Evolutionary conservation across 225 moss, liverwort and hornwort species (phyloP), one percentile per base, ranked within the genome.

Genomic region (Antitrichia curtipendula): DNA sequence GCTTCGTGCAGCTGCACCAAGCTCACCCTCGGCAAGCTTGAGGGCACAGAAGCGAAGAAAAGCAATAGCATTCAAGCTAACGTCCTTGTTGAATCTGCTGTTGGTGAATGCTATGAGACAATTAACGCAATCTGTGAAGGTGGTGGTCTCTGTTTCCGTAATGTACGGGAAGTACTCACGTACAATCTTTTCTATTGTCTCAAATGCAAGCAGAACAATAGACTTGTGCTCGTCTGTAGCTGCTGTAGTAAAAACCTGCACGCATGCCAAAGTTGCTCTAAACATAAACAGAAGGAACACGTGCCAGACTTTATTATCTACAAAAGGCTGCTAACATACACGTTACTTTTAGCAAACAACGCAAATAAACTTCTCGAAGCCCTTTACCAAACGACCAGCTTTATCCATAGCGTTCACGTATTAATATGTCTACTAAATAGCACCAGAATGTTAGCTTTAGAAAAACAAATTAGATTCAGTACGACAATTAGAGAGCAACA

Each of bases 141-240:
- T 99, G 70, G 99, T 99, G 15, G 99, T 99, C 94, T 99, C 99
- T 28, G 99, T 99, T 90, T 99, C 99, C 41, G 99, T 99, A 58
- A 99, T 99, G 89, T 96, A 99, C 36, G 97, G 96, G 68, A 99
- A 99, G 81, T 99, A 99, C 85, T 99, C 99, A 52, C 99, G 94
- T 70, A 99, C 99, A 86, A 99, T 99, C 91, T 96, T 99, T 86
- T 99, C 99, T 87, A 99, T 99, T 27, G 99, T 99, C 91, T 99
- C 99, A 92, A 99, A 99, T 58, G 99, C 99, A 90, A 99, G 92
- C 58, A 99, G 87, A 85, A 99, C 99, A 89, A 99, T 99, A 57
- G 96, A 96, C 84, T 99, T 99, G 92, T 99, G 99, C 89, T 99
- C 99, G 91, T 99, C 99, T 72, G 99, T 96, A 75, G 99, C 99